Evolutionary conservation across 164 flowering plant species (phyloP).

Genomic region (Aristolochia californica): DNA sequence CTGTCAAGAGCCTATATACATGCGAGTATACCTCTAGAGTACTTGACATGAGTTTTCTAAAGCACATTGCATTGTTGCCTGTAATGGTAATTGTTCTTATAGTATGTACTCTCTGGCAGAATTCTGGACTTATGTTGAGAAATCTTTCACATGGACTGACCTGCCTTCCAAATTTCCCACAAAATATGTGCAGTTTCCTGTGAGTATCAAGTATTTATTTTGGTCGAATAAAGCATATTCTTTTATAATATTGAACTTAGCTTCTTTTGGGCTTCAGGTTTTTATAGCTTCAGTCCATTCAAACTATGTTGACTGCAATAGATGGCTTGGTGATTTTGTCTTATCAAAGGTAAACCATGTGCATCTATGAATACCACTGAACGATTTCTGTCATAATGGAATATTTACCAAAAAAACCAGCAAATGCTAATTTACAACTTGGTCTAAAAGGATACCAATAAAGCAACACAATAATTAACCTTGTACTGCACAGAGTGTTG

Average conservation of each 20-base stretch:
- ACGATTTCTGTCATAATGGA: background rate
- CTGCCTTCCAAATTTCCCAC: slow-evolving; percentile 98
- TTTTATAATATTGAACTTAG: background rate
- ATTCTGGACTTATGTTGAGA: slow-evolving; percentile 95
- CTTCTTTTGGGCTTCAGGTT: slow-evolving; percentile 33
- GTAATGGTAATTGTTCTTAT: slow-evolving; percentile 1
- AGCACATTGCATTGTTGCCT: no score
- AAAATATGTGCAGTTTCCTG: slow-evolving; percentile 95
- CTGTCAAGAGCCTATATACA: no score
- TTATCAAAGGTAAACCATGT: slow-evolving; percentile 65
- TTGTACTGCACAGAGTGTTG: slow-evolving; percentile 65
- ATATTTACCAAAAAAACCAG: background rate
- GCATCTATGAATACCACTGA: no score
- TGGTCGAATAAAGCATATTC: background rate
- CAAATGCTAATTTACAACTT: background rate
- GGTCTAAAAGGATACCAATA: background rate
- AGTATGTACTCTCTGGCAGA: slow-evolving; percentile 35
- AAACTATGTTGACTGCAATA: slow-evolving; percentile 92
- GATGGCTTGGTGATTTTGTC: slow-evolving; percentile 97
- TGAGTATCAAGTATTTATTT: slow-evolving; percentile 27
- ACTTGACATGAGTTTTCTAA: no score
- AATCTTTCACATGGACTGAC: slow-evolving; percentile 96
- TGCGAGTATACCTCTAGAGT: no score
- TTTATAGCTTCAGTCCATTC: slow-evolving; percentile 84
- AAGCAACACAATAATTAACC: no score